Evolutionary conservation across 495 filamentous ascomycete genomes (phyloP).

Genomic region (Penicillium taxi): DNA sequence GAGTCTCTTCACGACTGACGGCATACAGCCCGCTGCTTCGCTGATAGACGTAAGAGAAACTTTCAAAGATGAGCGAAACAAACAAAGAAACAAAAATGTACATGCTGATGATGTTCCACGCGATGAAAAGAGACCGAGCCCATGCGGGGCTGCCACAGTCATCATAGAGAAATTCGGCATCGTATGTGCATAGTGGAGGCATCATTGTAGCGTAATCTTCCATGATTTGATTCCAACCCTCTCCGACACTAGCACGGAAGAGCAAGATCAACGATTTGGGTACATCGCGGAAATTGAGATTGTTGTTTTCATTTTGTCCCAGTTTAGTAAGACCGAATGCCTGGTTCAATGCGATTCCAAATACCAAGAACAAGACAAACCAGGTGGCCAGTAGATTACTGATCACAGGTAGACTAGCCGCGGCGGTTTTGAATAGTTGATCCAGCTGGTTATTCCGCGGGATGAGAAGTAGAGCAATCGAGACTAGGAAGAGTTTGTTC

Average conservation of each 20-base stretch:
- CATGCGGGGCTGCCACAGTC: conserved; percentile 88
- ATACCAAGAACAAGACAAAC: conserved; percentile 94
- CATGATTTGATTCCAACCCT: conserved; percentile 96
- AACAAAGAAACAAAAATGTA: conserved; percentile 99
- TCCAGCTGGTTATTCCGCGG: conserved; percentile 96
- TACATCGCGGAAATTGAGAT: conserved; percentile 89
- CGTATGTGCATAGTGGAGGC: conserved; percentile 66
- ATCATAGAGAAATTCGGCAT: conserved; percentile 62
- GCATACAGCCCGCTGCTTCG: conserved; percentile 70
- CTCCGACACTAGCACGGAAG: conserved; percentile 85
- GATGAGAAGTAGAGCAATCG: conserved; percentile 84
- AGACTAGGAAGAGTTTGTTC: conserved; percentile 90
- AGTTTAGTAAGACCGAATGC: conserved; percentile 94
- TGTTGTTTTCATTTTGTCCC: conserved; percentile 59
- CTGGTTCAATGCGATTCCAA: conserved; percentile 93
- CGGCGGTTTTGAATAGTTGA: conserved; percentile 98
- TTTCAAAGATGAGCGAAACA: conserved; percentile 97
- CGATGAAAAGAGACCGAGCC: conserved; percentile 81
- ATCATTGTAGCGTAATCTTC: conserved; percentile 81
- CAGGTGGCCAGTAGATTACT: conserved; percentile 91
- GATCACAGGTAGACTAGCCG: conserved; percentile 86
- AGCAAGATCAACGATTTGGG: conserved; percentile 89
- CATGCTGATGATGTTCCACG: conserved; percentile 99
- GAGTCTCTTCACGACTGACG: conserved; percentile 83
- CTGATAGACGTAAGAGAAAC: conserved; percentile 99